A percentile compares a stretch with the other conserved stretches of the same genome.
These are phyloP conservation scores for Colletotrichum eleusines DNA, from an alignment of 2,329 filamentous ascomycete species.

Conservation along the genomic window DNA sequence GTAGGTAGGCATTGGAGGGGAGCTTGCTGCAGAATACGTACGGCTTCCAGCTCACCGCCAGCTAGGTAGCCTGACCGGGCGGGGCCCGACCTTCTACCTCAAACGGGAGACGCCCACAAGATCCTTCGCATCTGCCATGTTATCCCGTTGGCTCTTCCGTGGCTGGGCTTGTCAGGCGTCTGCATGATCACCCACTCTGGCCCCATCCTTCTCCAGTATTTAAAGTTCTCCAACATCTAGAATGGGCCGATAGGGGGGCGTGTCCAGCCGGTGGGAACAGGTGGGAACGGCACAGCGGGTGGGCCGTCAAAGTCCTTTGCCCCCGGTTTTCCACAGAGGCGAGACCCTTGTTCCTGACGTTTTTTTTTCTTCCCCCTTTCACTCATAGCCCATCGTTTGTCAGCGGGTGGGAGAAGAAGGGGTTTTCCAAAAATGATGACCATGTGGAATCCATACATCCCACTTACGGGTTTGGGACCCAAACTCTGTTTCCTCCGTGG, in stretches of 20 bases:
- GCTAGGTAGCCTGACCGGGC: constrained; percentile 32
- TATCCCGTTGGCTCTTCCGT: constrained; percentile 28
- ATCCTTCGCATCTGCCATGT: constrained; percentile 5
- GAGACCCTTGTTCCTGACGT: constrained; percentile 33
- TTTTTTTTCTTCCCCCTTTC: background rate
- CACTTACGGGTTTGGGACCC: constrained; percentile 33
- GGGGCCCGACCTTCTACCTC: constrained; percentile 38
- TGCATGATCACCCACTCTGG: constrained; percentile 37
- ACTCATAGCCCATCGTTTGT: constrained; percentile 23
- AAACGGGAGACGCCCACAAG: constrained; percentile 31
- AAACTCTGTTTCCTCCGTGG: constrained; percentile 39
- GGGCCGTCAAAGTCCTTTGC: constrained; percentile 20
- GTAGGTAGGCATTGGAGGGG: too few relatives aligned
- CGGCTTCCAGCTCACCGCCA: constrained; percentile 21
- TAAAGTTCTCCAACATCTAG: constrained; percentile 40
- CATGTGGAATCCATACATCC: constrained; percentile 41
- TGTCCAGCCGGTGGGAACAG: constrained; percentile 31
- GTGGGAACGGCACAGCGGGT: constrained; percentile 35
- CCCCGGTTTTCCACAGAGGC: constrained; percentile 33
- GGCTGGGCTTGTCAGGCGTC: constrained; percentile 34
- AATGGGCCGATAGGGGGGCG: constrained; percentile 21
- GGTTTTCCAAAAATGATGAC: constrained; percentile 40
- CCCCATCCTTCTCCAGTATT: constrained; percentile 24
- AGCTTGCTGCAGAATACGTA: background rate
- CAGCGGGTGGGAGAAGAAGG: constrained; percentile 38